Conservation (phyloP, 331 rosid species). For the Quercus tomentella region DNA sequence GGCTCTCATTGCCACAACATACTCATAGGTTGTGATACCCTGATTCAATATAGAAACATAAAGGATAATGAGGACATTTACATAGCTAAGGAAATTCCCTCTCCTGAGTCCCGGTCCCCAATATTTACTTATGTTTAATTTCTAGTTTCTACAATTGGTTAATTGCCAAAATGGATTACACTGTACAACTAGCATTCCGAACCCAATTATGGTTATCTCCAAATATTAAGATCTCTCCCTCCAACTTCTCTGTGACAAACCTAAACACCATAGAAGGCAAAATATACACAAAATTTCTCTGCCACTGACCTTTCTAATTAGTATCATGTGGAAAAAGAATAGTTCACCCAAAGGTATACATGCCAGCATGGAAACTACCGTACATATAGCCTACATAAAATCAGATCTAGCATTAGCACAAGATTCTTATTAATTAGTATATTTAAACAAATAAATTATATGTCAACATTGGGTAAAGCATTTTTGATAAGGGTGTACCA, state of each 20-base stretch:
- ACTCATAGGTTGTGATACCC: conserved; percentile 97
- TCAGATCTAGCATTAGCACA: conserved; percentile 23
- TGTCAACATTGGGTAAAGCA: conserved; percentile 6
- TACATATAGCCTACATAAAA: conserved; percentile 69
- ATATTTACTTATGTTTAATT: not conserved
- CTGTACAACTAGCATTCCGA: not conserved
- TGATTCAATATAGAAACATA: conserved; percentile 32
- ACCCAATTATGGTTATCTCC: not conserved
- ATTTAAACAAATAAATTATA: conserved; percentile 1
- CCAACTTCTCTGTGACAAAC: not conserved
- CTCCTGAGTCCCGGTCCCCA: not conserved
- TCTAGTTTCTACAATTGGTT: not conserved
- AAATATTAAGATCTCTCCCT: conserved; percentile 7
- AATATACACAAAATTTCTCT: conserved; percentile 18
- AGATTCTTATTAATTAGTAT: conserved; percentile 19
- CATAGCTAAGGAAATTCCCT: not conserved
- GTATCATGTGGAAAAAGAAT: conserved; percentile 96
- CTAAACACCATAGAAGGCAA: not conserved
- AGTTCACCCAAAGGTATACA: conserved; percentile 91
- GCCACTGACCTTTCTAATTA: conserved; percentile 82
- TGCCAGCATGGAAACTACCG: conserved; percentile 89
- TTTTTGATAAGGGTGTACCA: conserved; percentile 47
- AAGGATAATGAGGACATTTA: conserved; percentile 11
- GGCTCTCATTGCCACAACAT: conserved; percentile 96
- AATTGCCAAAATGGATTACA: not conserved